Conservation (phyloP, 1,139 yeast species). For the Arxiozyma heterogenica region DNA sequence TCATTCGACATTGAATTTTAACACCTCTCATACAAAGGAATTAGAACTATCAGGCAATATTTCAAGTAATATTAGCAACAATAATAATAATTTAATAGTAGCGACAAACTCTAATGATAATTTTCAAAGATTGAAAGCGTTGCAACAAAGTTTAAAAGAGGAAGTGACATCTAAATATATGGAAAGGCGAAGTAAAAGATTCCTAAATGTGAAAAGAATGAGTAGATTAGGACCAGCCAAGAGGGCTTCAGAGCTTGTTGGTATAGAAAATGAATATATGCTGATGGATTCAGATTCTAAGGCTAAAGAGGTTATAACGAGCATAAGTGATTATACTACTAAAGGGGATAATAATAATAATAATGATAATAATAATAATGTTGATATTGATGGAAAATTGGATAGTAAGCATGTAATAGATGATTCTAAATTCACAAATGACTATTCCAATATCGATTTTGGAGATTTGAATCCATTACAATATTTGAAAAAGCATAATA, state of each 20-base stretch:
- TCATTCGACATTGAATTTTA: conserved; percentile 1
- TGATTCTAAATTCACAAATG: conserved; percentile 1
- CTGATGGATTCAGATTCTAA: neutral
- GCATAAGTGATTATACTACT: neutral
- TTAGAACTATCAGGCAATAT: neutral
- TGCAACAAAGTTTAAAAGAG: conserved; percentile 24
- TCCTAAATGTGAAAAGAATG: conserved; percentile 22
- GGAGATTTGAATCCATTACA: conserved; percentile 35
- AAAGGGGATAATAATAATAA: neutral
- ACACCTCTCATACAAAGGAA: neutral
- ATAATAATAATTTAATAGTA: neutral
- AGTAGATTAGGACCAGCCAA: conserved; percentile 34
- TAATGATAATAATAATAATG: neutral
- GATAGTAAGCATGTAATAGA: conserved; percentile 1
- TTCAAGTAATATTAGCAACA: neutral
- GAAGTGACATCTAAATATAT: conserved; percentile 26
- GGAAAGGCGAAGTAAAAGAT: conserved; percentile 29
- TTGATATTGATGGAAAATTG: neutral
- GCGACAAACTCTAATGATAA: conserved; percentile 2
- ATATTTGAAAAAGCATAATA: conserved; percentile 30
- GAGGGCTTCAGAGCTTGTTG: conserved; percentile 20
- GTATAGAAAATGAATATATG: neutral
- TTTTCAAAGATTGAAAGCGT: conserved; percentile 16
- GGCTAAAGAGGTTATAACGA: neutral
- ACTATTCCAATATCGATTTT: conserved; percentile 26